Evolutionary conservation across 73 alveolate species (phyloP).

Genomic region (Stentor coeruleus): DNA sequence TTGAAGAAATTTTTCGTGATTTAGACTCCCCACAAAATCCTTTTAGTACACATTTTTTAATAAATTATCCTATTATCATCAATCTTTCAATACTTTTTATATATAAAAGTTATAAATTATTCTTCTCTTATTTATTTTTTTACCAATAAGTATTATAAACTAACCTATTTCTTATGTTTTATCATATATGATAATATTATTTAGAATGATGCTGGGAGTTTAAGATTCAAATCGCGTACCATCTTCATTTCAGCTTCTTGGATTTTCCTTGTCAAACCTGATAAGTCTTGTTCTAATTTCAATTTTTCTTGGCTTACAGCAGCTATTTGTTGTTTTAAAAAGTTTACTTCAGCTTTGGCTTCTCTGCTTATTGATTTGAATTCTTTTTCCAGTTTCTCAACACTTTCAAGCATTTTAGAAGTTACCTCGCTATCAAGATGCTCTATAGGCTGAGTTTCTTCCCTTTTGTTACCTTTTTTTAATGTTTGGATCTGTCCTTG

Average conservation of each 20-base stretch:
- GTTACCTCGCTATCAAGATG: conserved; percentile 15
- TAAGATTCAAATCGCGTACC: neutral
- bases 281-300: conserved; percentile 15
- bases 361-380: neutral
- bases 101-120: too few species aligned
- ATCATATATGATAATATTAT: too few species aligned
- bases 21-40: too few species aligned
- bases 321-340: conserved; percentile 17
- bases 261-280: neutral
- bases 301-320: conserved; percentile 21
- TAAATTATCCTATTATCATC: too few species aligned
- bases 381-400: conserved; percentile 8
- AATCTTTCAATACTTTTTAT: too few species aligned
- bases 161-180: too few species aligned
- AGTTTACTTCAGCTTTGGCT: conserved; percentile 5
- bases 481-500: neutral
- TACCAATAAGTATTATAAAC: too few species aligned
- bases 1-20: too few species aligned
- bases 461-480: neutral
- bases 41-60: too few species aligned
- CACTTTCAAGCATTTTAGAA: neutral
- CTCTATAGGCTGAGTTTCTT: neutral
- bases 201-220: too few species aligned
- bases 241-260: conserved; percentile 6
- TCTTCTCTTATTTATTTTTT: too few species aligned